phyloP scores from a whole-genome alignment of 495 filamentous ascomycete genomes.

The Hypoxylon fuscum region DNA sequence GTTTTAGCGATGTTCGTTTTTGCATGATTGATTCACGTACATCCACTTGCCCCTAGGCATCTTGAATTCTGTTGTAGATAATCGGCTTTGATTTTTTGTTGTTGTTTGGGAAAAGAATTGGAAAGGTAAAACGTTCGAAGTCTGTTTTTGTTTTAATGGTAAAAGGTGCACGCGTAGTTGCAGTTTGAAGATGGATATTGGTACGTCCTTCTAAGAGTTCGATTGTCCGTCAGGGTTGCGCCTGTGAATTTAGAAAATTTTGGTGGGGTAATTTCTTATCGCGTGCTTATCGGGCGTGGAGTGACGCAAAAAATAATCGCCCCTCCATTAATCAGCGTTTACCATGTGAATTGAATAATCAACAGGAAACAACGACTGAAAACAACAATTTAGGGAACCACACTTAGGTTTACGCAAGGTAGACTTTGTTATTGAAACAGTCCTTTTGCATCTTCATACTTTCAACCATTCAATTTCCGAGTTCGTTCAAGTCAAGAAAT shows the following conservation, averaged over 20 bases:
- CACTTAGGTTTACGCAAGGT: background rate
- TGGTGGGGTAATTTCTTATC: conserved; percentile 54
- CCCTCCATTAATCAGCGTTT: conserved; percentile 52
- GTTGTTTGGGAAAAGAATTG: background rate
- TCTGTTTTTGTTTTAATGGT: no score
- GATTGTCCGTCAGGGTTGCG: background rate
- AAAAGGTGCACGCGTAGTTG: background rate
- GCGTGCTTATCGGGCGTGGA: conserved; percentile 32
- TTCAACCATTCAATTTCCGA: background rate
- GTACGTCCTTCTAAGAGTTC: no score
- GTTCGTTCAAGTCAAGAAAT: background rate
- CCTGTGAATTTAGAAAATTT: conserved; percentile 48
- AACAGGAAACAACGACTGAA: background rate
- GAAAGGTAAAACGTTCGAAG: background rate
- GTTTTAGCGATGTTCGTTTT: background rate
- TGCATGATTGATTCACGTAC: conserved; percentile 61
- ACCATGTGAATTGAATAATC: conserved; percentile 10
- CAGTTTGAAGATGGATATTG: background rate
- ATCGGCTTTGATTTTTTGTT: background rate
- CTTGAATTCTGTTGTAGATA: conserved; percentile 38
- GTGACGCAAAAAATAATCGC: conserved; percentile 48
- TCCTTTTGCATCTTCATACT: conserved; percentile 2
- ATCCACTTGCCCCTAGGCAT: conserved; percentile 93
- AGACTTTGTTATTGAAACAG: conserved; percentile 2
- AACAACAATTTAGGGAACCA: conserved; percentile 9